Conservation (phyloP, 2,329 filamentous ascomycete genomes). For the Neurospora sp. region DNA sequence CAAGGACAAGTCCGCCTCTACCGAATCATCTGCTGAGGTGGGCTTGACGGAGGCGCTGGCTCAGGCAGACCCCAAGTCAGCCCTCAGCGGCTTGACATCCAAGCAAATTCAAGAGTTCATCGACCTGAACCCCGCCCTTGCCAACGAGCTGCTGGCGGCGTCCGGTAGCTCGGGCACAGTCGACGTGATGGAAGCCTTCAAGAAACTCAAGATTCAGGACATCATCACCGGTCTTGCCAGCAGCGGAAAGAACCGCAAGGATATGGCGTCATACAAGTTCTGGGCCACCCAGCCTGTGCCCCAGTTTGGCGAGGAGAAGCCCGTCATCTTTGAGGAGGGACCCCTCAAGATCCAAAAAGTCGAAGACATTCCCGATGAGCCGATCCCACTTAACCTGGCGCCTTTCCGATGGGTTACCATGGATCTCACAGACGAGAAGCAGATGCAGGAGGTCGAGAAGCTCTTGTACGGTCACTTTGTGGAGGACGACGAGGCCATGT, state of each 20-base stretch:
- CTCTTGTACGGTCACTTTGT: slow-evolving; percentile 91
- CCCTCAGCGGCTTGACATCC: slow-evolving; percentile 42
- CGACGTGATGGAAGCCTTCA: slow-evolving; percentile 42
- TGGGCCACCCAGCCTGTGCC: slow-evolving; percentile 97
- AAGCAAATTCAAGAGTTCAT: slow-evolving; percentile 57
- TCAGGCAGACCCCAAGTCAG: slow-evolving; percentile 36
- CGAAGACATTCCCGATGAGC: slow-evolving; percentile 69
- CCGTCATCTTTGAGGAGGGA: slow-evolving; percentile 56
- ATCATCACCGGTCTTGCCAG: slow-evolving; percentile 67
- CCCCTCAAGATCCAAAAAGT: slow-evolving; percentile 73
- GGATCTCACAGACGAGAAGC: slow-evolving; percentile 67
- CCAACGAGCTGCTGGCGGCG: slow-evolving; percentile 40
- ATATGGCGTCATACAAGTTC: slow-evolving; percentile 97
- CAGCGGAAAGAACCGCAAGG: slow-evolving; percentile 81
- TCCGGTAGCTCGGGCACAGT: slow-evolving; percentile 19
- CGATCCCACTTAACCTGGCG: slow-evolving; percentile 56
- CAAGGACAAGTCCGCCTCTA: slow-evolving; percentile 36
- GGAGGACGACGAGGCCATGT: slow-evolving; percentile 93
- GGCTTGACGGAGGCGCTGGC: slow-evolving; percentile 28
- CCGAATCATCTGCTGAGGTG: slow-evolving; percentile 8
- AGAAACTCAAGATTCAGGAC: slow-evolving; percentile 57
- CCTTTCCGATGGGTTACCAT: slow-evolving; percentile 94
- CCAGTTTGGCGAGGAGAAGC: slow-evolving; percentile 55
- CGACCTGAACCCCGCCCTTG: slow-evolving; percentile 61
- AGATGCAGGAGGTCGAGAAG: slow-evolving; percentile 85